A percentile compares a stretch with the other conserved stretches of the same genome.
Evolutionary conservation across 179 eudicot genomes (phyloP).

Genomic region (Pouteria campechiana): DNA sequence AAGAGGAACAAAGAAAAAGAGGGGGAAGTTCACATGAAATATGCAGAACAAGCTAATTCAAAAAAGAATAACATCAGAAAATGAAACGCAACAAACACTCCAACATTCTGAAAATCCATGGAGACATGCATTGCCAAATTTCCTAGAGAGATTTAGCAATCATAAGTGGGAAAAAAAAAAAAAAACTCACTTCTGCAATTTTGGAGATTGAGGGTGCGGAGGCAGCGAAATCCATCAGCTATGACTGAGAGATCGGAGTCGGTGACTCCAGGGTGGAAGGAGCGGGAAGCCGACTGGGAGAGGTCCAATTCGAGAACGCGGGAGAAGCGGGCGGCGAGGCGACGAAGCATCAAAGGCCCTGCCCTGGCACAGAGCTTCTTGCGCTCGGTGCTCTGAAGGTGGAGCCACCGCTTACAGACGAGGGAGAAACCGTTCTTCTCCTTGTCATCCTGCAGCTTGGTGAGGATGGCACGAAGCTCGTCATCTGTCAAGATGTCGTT

Average conservation of each 20-base stretch:
- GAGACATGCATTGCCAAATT: too few species aligned
- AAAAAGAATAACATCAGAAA: too few species aligned
- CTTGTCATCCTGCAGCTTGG: conserved; percentile 34
- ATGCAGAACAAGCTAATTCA: too few species aligned
- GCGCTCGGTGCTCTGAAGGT: conserved; percentile 68
- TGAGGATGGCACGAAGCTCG: conserved; percentile 48
- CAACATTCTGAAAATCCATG: too few species aligned
- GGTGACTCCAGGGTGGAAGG: conserved; percentile 78
- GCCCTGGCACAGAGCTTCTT: conserved; percentile 69
- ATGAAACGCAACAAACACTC: too few species aligned
- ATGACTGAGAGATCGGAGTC: conserved; percentile 73
- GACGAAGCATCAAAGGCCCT: conserved; percentile 78
- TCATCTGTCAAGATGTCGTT: conserved; percentile 64
- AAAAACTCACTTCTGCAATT: conserved; percentile 47
- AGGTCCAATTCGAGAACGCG: conserved; percentile 51
- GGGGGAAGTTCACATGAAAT: too few species aligned
- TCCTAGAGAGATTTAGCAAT: not conserved
- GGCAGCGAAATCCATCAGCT: conserved; percentile 42
- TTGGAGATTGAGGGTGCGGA: conserved; percentile 38
- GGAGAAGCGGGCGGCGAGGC: conserved; percentile 57
- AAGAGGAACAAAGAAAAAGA: too few species aligned
- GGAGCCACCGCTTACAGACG: conserved; percentile 84
- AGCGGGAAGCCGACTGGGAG: conserved; percentile 59
- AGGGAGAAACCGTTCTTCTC: conserved; percentile 72
- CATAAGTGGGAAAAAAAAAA: not conserved